Base-by-base conservation (phyloP, 768 basidiomycete species). In the Naganishia vishniacii region DNA sequence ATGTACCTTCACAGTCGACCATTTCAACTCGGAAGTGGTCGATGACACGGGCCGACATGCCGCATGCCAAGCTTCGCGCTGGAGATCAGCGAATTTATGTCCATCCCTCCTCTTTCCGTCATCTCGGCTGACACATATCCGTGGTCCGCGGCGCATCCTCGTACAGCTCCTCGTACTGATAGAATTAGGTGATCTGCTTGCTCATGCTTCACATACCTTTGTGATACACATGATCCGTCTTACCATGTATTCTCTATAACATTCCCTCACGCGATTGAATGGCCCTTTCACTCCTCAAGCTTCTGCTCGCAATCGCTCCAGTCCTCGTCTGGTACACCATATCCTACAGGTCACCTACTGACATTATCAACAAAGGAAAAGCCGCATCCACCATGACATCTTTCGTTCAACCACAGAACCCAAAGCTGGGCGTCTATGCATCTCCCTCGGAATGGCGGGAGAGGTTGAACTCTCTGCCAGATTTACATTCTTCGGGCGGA, bases 391-490 rank as follows among this genome's bases (percentile, higher is more conserved):
- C 47, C 12, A 28, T 11, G 11, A 48, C 18, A 13, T n/a, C 34
- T 4, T 56, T 56, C 37, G 25, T 34, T 3, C 18, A 34, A 25
- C 59, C 59, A 25, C 40, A 45, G 59, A 60, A 60, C 40, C 59
- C 59, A 1, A 45, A 45, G 28, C 42, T 60, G 5, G 59, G 59
- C 12, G 59, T 60, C 3, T 44, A 37, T 18, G 59, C 59, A 23
- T 60, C 59, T 9, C 42, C 44, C 31, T 41, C 11, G 25, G 59
- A 60, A 47, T 60, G 59, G 59, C 16, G 42, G 28, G 42, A 45
- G 18, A 28, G 46, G 12, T 28, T 60, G 20, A 28, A 15, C 1
- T 45, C 59, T n/a, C 20, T 60, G 20, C 59, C 59, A 1, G 59
- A 60, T 28, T n/a, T 16, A 13, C 8, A 60, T 12, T 32, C 42